Evolutionary conservation across 2,329 filamentous ascomycete species (phyloP), one percentile per base, ranked within the genome.

Genomic region (Ascomycota sp.): DNA sequence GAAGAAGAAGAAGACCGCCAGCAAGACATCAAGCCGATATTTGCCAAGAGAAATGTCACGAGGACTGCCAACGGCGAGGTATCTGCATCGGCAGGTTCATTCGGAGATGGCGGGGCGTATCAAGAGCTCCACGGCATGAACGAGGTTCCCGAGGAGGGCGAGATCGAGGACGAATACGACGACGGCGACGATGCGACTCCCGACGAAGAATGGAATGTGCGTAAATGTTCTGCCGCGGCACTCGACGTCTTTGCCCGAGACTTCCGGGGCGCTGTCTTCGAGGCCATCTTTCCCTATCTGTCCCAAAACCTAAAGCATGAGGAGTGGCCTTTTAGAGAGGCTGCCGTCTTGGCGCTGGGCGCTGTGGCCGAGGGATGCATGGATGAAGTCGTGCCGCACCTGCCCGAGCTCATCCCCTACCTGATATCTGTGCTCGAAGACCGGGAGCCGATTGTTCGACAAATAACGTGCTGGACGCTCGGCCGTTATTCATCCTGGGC

Each of bases 391-490:
- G 75, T 75, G 28, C 89, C 85, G 30, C 85, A 95, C 51, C 67
- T 98, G 20, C 83, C 82, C 2, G 77, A 93, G 46, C 63, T 98
- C 25, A 73, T 95, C 3, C 79, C 82, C 2, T 98, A 92, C 48
- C 67, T 98, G 28, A 77, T 95, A 40, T 76, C 77, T 7, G 66
- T 94, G 1, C 63, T 98, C 23, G 69, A 77, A 33, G 89, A 98
- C 45, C 47, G 66, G 1, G 83, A 94, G 51, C 82, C 89, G 10
- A 77, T 95, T 10, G 86, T 98, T 23, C 69, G 89, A 36, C 82
- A 93, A 47, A 98, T 98, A 40, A 95, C 86, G 17, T 98, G 89
- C 53, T 98, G 89, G 89, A 91, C 89, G 5, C 66, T 98, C 15
- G 85, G 85, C 12, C 70, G 89, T 27, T 98, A 94, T 52, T 93